Conservation (phyloP, 2,329 filamentous ascomycete genomes). For the Neurospora crassa region DNA sequence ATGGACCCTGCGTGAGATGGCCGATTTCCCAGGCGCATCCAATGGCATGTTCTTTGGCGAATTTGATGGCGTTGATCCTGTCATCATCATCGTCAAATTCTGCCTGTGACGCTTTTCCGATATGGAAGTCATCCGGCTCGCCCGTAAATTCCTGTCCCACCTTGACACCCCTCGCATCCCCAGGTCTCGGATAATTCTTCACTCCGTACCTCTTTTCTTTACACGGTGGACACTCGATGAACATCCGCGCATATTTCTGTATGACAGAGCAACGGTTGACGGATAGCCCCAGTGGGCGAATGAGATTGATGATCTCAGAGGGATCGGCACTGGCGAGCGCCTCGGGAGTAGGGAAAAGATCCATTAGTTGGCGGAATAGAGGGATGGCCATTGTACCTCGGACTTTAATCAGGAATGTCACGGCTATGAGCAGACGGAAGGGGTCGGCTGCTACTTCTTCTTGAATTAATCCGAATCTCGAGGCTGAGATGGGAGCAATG, state of each 20-base stretch:
- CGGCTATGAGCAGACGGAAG: slow-evolving; percentile 71
- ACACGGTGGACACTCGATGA: slow-evolving; percentile 54
- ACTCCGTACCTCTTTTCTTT: slow-evolving; percentile 45
- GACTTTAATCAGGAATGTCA: slow-evolving; percentile 79
- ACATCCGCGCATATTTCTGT: slow-evolving; percentile 60
- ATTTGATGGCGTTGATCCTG: slow-evolving; percentile 9
- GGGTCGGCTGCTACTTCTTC: slow-evolving; percentile 66
- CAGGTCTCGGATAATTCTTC: slow-evolving; percentile 31
- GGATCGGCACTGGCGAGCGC: slow-evolving; percentile 49
- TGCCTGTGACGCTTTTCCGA: neutral
- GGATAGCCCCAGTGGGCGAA: slow-evolving; percentile 62
- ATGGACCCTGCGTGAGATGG: slow-evolving; percentile 72
- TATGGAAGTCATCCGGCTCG: slow-evolving; percentile 12
- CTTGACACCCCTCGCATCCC: slow-evolving; percentile 22
- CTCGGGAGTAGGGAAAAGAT: slow-evolving; percentile 55
- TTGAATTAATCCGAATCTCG: slow-evolving; percentile 71
- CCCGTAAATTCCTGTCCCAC: slow-evolving; percentile 19
- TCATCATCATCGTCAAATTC: slow-evolving; percentile 10
- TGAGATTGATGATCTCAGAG: slow-evolving; percentile 47
- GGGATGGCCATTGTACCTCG: slow-evolving; percentile 66
- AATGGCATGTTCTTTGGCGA: slow-evolving; percentile 11
- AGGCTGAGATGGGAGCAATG: slow-evolving; percentile 57
- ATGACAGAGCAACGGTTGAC: slow-evolving; percentile 57
- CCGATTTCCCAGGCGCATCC: slow-evolving; percentile 68
- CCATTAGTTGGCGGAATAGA: slow-evolving; percentile 59